These are phyloP conservation scores for Botryotinia convoluta DNA, from an alignment of 2,329 filamentous ascomycete species.

Conservation along the genomic window DNA sequence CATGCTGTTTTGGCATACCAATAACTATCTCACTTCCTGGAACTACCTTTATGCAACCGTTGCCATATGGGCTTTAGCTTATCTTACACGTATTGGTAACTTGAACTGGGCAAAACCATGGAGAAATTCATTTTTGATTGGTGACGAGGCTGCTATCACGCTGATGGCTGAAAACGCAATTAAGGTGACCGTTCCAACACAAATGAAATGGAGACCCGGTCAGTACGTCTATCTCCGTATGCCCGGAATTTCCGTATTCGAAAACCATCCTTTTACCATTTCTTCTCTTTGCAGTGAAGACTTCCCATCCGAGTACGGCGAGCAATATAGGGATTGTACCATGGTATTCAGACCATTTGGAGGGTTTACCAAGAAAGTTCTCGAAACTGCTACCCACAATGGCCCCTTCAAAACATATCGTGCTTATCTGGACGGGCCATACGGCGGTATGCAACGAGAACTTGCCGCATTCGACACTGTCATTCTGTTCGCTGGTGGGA, in stretches of 20 bases:
- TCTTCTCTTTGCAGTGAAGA: constrained; percentile 89
- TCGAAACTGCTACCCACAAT: constrained; percentile 79
- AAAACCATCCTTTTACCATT: constrained; percentile 95
- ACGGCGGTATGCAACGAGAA: constrained; percentile 88
- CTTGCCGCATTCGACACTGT: constrained; percentile 92
- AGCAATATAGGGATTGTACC: constrained; percentile 82
- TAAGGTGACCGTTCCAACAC: constrained; percentile 91
- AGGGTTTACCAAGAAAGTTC: constrained; percentile 82
- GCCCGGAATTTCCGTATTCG: constrained; percentile 84
- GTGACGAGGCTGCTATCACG: constrained; percentile 86
- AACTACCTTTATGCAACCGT: constrained; percentile 80
- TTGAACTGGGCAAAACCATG: constrained; percentile 87
- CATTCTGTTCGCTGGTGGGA: constrained; percentile 88
- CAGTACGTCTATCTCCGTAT: constrained; percentile 95
- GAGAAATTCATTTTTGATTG: constrained; percentile 76
- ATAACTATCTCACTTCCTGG: constrained; percentile 90
- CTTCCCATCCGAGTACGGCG: constrained; percentile 87
- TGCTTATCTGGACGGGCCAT: constrained; percentile 89
- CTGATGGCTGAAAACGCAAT: constrained; percentile 91
- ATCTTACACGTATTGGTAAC: constrained; percentile 73
- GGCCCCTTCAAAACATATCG: constrained; percentile 90
- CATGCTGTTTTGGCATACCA: constrained; percentile 92
- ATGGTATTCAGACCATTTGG: constrained; percentile 89
- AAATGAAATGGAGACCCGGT: constrained; percentile 87
- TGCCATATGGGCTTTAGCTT: constrained; percentile 74